These are phyloP conservation scores for Amauroascus niger DNA, from an alignment of 2,329 filamentous ascomycete species.

Conservation along the genomic window DNA sequence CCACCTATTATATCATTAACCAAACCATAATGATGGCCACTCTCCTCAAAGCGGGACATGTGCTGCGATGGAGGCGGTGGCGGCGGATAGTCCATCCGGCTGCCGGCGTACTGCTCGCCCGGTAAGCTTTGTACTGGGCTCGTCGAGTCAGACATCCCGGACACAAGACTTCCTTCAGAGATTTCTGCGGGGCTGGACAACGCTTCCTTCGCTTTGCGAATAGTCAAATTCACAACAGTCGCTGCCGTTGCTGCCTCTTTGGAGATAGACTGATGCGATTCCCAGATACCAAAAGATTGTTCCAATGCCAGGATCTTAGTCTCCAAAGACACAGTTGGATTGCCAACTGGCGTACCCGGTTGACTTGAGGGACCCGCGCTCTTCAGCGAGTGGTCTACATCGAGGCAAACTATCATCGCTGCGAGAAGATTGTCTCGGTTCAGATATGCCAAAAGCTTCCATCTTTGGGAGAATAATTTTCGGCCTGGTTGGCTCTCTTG, in stretches of 20 bases:
- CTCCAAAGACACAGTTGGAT: not conserved
- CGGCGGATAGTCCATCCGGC: not conserved
- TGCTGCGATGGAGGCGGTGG: not conserved
- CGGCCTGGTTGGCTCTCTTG: slow-evolving; percentile 34
- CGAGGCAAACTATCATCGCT: slow-evolving; percentile 40
- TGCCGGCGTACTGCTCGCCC: not conserved
- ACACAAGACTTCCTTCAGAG: not conserved
- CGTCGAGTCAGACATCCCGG: not conserved
- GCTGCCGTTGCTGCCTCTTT: slow-evolving; percentile 3
- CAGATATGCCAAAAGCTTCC: slow-evolving; percentile 38
- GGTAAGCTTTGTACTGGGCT: not conserved
- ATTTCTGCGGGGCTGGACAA: not conserved
- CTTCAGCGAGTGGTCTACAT: slow-evolving; percentile 28
- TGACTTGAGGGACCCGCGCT: not conserved
- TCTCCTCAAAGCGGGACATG: not conserved
- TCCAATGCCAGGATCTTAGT: slow-evolving; percentile 2
- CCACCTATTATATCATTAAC: not conserved
- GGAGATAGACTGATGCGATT: slow-evolving; percentile 1
- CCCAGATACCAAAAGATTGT: slow-evolving; percentile 1
- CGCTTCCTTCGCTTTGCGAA: not conserved
- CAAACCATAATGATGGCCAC: not conserved
- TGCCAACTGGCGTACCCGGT: not conserved
- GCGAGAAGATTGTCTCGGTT: slow-evolving; percentile 42
- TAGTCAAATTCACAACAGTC: not conserved
- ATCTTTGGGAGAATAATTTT: slow-evolving; percentile 33